phyloP scores from a whole-genome alignment of 768 basidiomycete species.

The Lyophyllum atratum region DNA sequence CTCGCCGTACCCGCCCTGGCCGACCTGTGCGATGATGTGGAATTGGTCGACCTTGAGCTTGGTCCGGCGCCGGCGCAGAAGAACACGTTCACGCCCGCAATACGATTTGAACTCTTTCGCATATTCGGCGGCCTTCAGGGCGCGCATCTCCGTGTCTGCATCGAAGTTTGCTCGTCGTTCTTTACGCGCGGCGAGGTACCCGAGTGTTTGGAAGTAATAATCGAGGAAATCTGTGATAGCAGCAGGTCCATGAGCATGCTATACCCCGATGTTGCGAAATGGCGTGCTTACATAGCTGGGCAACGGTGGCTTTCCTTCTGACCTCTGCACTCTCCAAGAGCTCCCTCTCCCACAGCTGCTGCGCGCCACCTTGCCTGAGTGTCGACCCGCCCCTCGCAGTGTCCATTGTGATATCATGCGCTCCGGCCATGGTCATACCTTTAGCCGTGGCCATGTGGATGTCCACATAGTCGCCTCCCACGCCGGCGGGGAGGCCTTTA shows the following conservation, averaged over 20 bases:
- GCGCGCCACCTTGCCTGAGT: constrained; percentile 54
- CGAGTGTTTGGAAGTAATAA: constrained; percentile 96
- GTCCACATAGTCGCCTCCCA: constrained; percentile 33
- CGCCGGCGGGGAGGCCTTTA: constrained; percentile 46
- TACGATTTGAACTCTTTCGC: constrained; percentile 89
- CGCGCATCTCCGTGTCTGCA: constrained; percentile 72
- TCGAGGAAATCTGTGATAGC: constrained; percentile 81
- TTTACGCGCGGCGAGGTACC: constrained; percentile 85
- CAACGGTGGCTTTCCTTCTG: constrained; percentile 93
- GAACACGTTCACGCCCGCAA: constrained; percentile 88
- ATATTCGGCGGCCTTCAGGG: constrained; percentile 56
- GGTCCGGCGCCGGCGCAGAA: constrained; percentile 89
- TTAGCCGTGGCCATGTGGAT: constrained; percentile 80
- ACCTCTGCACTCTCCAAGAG: constrained; percentile 85
- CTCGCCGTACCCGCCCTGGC: constrained; percentile 98
- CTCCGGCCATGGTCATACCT: constrained; percentile 40
- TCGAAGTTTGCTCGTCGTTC: constrained; percentile 84
- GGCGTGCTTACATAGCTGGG: constrained; percentile 81
- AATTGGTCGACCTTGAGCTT: constrained; percentile 95
- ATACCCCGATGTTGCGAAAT: not conserved
- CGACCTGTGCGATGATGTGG: constrained; percentile 97
- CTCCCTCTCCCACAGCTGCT: constrained; percentile 85
- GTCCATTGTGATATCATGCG: constrained; percentile 68
- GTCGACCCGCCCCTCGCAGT: constrained; percentile 60
- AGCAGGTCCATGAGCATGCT: not conserved